phyloP scores from a whole-genome alignment of 805 yeast species.

The Candida sithepensis region DNA sequence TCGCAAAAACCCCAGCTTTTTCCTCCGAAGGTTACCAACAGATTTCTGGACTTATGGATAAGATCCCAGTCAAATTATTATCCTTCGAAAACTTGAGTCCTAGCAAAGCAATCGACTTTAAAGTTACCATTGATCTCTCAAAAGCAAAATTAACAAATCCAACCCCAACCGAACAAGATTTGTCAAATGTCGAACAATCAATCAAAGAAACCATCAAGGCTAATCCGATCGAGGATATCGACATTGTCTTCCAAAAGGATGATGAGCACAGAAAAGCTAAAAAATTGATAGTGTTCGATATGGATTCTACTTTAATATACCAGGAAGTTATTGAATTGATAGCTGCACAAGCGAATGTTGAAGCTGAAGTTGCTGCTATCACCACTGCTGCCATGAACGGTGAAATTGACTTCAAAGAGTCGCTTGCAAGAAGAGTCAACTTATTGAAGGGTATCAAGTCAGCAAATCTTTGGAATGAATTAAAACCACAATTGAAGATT shows the following conservation, averaged over 20 bases:
- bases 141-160: conserved; percentile 4
- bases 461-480: conserved; percentile 68
- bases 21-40: conserved; percentile 18
- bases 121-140: conserved; percentile 21
- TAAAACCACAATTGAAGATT: conserved; percentile 62
- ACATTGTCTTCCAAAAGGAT: conserved; percentile 40
- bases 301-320: conserved; percentile 95
- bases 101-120: conserved; percentile 38
- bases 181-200: conserved; percentile 9
- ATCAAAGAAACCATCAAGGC: conserved; percentile 21
- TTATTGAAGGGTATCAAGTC: conserved; percentile 82
- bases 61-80: conserved; percentile 30
- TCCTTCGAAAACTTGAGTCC: conserved; percentile 28
- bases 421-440: conserved; percentile 68
- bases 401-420: conserved; percentile 84
- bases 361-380: conserved; percentile 78
- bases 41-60: conserved; percentile 25
- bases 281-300: conserved; percentile 82
- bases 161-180: conserved; percentile 11
- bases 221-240: conserved; percentile 30
- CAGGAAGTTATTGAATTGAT: conserved; percentile 97
- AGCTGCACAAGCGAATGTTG: conserved; percentile 91
- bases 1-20: conserved; percentile 22
- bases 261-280: conserved; percentile 32
- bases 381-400: conserved; percentile 97